These are phyloP conservation scores for Golubevia pallescens DNA, from an alignment of 1,284 basidiomycete species.

Conservation along the genomic window DNA sequence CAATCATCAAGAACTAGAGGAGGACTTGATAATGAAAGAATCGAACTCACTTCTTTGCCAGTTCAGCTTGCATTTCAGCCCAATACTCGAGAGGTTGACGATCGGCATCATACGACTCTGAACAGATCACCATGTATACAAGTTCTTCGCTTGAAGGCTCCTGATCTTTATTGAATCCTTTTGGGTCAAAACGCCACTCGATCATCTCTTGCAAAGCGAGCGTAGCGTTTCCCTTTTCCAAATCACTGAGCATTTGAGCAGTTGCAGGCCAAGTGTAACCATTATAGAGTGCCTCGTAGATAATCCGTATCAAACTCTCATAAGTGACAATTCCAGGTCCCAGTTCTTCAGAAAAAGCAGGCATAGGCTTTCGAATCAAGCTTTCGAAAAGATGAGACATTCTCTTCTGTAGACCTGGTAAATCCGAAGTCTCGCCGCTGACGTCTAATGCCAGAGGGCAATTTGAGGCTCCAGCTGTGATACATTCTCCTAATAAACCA, in stretches of 20 bases:
- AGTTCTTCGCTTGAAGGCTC: conserved; percentile 19
- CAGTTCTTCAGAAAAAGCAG: conserved; percentile 10
- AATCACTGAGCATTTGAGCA: conserved; percentile 11
- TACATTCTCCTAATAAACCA: conserved; percentile 28
- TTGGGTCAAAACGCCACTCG: conserved; percentile 25
- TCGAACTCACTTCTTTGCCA: conserved; percentile 13
- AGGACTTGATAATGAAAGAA: not conserved
- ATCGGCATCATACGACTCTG: conserved; percentile 23
- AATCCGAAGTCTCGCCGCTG: not conserved
- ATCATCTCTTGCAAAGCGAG: conserved; percentile 14
- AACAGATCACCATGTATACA: conserved; percentile 21
- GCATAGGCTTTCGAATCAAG: conserved; percentile 14
- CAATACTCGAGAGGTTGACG: conserved; percentile 16
- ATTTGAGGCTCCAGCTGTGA: conserved; percentile 17
- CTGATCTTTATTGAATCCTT: conserved; percentile 4
- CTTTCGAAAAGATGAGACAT: conserved; percentile 17
- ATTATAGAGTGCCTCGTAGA: conserved; percentile 22
- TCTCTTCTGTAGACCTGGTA: conserved; percentile 1
- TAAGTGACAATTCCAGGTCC: conserved; percentile 26
- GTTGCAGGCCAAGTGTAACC: conserved; percentile 15
- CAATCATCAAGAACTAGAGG: not conserved
- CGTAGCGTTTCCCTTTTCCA: conserved; percentile 18
- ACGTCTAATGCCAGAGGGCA: conserved; percentile 17
- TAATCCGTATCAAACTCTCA: conserved; percentile 14
- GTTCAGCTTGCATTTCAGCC: conserved; percentile 15